Base-by-base conservation (phyloP, 2,329 filamentous ascomycete species). In the Huntiella bhutanensis region DNA sequence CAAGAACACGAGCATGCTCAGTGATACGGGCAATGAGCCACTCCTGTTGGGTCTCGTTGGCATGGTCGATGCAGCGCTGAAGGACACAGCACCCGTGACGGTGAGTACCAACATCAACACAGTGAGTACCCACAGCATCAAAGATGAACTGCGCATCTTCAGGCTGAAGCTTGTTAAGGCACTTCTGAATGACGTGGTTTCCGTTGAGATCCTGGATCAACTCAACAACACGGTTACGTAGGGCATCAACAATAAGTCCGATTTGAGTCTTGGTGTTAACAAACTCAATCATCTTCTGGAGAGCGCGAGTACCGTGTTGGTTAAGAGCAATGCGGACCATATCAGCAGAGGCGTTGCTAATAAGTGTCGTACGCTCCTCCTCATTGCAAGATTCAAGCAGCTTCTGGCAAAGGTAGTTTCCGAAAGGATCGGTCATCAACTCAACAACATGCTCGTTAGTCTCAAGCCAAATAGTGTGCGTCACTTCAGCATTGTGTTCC, bases 261-360 rank as follows among this genome's bases (percentile, higher is more conserved):
- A 88, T 82, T 64, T 98, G 91, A 57, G 82, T 77, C 3, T 77
- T 71, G 19, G 84, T 92, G 45, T 80, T 82, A 57, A 98, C 83
- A 60, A 84, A 92, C 64, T 98, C 91, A 54, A 98, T 98, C 91
- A 98, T 98, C 72, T 96, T 98, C 67, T 98, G 91, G 49, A 98
- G 67, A 52, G 91, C 91, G 46, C 91, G 79, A 49, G 91, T 98
- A 54, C 91, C 91, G 60, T 98, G 91, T 65, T 95, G 88, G 64
- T 98, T 96, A 50, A 96, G 68, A 19, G 91, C 91, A 57, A 98
- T 95, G 55, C 80, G 80, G 17, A 93, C 85, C 69, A 98, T 83
- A 52, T 88, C 79, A 45, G 78, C 73, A 13, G 85, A 77, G 36
- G 91, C 86, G 55, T 93, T 94, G 62, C 87, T 78, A 55, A 98